phyloP scores from a whole-genome alignment of 2,329 filamentous ascomycete genomes.

The Hirsutella rhossiliensis region DNA sequence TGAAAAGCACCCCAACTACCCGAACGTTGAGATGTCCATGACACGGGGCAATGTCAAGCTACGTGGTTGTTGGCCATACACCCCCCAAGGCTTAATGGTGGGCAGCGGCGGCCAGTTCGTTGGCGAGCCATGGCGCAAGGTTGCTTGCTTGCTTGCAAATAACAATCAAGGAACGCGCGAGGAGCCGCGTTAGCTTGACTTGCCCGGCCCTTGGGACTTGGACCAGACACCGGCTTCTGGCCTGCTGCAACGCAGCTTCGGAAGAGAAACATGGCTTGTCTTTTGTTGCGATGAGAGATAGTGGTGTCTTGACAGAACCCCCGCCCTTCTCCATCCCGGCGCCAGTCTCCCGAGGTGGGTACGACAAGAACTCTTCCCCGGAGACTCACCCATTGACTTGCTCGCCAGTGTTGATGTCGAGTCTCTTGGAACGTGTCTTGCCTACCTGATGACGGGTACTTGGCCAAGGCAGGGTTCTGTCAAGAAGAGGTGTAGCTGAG shows the following conservation, averaged over 20 bases:
- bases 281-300: neutral
- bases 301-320: constrained; percentile 2
- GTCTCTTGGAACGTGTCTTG: neutral
- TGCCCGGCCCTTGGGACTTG: neutral
- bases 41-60: constrained; percentile 6
- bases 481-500: constrained; percentile 1
- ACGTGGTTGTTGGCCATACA: constrained; percentile 2
- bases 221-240: neutral
- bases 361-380: neutral
- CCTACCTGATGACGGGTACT: neutral
- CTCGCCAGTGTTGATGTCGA: neutral
- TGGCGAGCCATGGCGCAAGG: neutral
- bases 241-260: neutral
- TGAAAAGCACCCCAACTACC: constrained; percentile 1
- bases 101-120: constrained; percentile 5
- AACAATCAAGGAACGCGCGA: constrained; percentile 1
- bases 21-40: constrained; percentile 1
- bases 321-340: neutral
- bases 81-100: constrained; percentile 3
- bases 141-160: constrained; percentile 4
- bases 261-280: neutral
- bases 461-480: neutral
- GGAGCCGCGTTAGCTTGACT: constrained; percentile 1
- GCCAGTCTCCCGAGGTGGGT: constrained; percentile 1
- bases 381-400: neutral